Conservation (phyloP, 768 basidiomycete genomes). For the Psilocybe cubensis region DNA sequence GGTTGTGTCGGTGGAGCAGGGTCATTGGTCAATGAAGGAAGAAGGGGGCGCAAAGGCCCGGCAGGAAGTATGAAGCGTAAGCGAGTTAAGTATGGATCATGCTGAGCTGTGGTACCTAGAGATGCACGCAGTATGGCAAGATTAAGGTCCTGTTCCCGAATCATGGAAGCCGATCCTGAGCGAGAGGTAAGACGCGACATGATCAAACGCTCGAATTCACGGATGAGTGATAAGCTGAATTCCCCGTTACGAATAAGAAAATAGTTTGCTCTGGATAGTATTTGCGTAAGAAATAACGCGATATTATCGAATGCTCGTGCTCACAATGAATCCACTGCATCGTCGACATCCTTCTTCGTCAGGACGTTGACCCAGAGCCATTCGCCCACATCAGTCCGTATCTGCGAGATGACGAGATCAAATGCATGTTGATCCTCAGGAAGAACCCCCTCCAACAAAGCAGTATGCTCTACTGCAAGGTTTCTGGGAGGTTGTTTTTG, state of each 20-base stretch:
- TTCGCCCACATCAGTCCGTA: constrained; percentile 84
- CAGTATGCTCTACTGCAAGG: constrained; percentile 67
- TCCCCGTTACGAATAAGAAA: constrained; percentile 90
- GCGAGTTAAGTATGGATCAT: constrained; percentile 75
- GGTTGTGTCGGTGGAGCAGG: constrained; percentile 39
- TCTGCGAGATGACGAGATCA: constrained; percentile 72
- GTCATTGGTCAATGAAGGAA: constrained; percentile 66
- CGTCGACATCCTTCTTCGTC: constrained; percentile 80
- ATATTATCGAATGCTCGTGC: constrained; percentile 29
- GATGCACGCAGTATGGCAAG: constrained; percentile 87
- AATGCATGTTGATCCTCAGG: constrained; percentile 80
- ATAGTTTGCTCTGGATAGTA: constrained; percentile 69
- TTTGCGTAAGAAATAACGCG: constrained; percentile 14
- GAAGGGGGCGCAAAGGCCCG: constrained; percentile 80
- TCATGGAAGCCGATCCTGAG: constrained; percentile 70
- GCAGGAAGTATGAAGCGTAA: constrained; percentile 79
- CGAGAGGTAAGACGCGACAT: constrained; percentile 73
- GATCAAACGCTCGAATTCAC: constrained; percentile 86
- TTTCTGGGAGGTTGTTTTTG: constrained; percentile 75
- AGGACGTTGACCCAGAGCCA: constrained; percentile 94
- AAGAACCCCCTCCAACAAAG: constrained; percentile 64
- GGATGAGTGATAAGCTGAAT: constrained; percentile 81
- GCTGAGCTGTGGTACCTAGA: constrained; percentile 85
- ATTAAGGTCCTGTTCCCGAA: constrained; percentile 89
- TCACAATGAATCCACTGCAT: constrained; percentile 84